These are phyloP conservation scores for Lepiota brunneoincarnata DNA, from an alignment of 768 basidiomycete genomes.

Conservation along the genomic window DNA sequence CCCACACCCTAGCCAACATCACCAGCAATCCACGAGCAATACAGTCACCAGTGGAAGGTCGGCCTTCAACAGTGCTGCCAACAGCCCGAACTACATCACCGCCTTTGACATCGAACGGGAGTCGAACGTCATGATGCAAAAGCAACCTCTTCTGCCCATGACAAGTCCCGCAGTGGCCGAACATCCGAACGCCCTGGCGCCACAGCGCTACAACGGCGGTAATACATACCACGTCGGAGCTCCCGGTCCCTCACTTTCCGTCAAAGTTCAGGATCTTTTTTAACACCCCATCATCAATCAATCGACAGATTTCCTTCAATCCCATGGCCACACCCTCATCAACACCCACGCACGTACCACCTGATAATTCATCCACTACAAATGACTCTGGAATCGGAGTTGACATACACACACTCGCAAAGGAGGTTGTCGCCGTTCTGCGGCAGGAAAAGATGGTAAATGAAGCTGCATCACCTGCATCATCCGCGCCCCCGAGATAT, in stretches of 20 bases:
- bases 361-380: background rate
- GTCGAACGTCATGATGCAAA: background rate
- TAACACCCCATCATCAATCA: background rate
- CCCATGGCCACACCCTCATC: background rate
- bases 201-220: background rate
- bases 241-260: background rate
- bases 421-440: slow-evolving; percentile 17
- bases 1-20: slow-evolving; percentile 4
- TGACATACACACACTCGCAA: slow-evolving; percentile 17
- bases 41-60: background rate
- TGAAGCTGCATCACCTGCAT: background rate
- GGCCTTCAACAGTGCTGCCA: background rate
- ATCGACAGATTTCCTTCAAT: background rate
- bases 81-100: slow-evolving; percentile 5
- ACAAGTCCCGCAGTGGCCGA: background rate
- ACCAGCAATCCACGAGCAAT: slow-evolving; percentile 13
- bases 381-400: background rate
- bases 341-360: background rate
- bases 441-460: background rate
- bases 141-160: background rate
- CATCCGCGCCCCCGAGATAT: slow-evolving; percentile 4
- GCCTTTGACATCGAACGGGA: background rate
- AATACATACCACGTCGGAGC: background rate
- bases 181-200: no score
- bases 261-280: background rate